Base-by-base conservation (phyloP, 2,329 filamentous ascomycete species). In the Hirsutella thompsonii region DNA sequence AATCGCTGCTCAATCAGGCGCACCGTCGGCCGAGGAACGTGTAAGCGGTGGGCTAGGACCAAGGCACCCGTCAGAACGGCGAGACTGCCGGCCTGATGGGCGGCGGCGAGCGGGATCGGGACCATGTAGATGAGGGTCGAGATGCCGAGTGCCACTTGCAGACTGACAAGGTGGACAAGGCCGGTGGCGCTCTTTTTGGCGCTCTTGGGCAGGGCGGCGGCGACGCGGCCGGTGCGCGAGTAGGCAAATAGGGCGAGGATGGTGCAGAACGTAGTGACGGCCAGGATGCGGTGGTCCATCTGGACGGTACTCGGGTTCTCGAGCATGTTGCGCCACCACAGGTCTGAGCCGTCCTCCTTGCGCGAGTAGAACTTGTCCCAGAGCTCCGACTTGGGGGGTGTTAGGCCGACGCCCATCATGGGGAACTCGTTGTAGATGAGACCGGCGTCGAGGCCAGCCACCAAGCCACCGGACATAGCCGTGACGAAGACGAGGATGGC, bases 351-450 rank as follows among this genome's bases (percentile, higher is more conserved):
- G 57, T 94, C 87, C 33, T 81, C 70, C 43, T 74, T 76, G 53
- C 88, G 83, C 43, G 79, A 81, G 72, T 95, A 95, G 66, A 87
- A 93, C 30, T 75, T 69, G 55, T 90, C 81, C 61, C 86, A 88
- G 26, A 96, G 78, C 65, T 96, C 90, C 9, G 76, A 71, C 55
- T 73, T 77, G 1, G 90, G 90, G 2, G 90, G 90, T 1, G 86
- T 72, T 19, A 94, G 67, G 10, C 88, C 87, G 3, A 77, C 63
- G 8, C 92, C 92, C 92, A 98, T 98, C 63, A 76, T 85, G 6
- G 92, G 92, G 60, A 98, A 96, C 62, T 98, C 88, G 60, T 98
- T 98, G 70, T 98, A 98, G 63, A 98, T 96, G 42, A 98, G 72
- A 8, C 92, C 92, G 8, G 92, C 92, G 57, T 98, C 92, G 13